Evolutionary conservation across 1,284 basidiomycete genomes (phyloP).

Genomic region (Cerrena zonata): DNA sequence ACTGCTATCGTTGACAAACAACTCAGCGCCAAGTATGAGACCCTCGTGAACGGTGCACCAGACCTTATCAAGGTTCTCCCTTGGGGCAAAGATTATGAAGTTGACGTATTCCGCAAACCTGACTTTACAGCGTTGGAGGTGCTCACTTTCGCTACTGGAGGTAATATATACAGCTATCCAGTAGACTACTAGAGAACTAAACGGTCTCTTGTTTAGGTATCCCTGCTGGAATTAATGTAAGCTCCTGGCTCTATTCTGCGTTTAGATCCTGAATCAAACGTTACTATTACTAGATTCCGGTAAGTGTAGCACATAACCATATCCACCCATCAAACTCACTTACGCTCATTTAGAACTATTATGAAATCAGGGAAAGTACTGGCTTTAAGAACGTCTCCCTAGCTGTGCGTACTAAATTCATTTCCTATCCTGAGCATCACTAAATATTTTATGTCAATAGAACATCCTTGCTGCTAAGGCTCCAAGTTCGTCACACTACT

Average conservation of each 20-base stretch:
- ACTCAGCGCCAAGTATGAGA: conserved; percentile 75
- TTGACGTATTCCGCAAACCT: conserved; percentile 76
- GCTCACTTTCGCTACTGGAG: conserved; percentile 74
- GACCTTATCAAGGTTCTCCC: conserved; percentile 74
- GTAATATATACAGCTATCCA: too few species aligned
- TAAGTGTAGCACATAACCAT: conserved; percentile 30
- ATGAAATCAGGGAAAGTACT: conserved; percentile 69
- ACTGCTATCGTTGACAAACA: conserved; percentile 82
- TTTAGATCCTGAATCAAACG: neutral
- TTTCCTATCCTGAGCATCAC: neutral
- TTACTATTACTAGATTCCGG: conserved; percentile 50
- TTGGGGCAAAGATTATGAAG: conserved; percentile 80
- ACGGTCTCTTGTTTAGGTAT: conserved; percentile 45
- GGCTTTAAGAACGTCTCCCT: conserved; percentile 83
- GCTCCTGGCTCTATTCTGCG: conserved; percentile 14
- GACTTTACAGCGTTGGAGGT: conserved; percentile 82
- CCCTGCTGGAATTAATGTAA: conserved; percentile 76
- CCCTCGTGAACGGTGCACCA: conserved; percentile 67
- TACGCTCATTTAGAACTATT: conserved; percentile 68
- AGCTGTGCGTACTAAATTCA: conserved; percentile 51
- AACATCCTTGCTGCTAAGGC: conserved; percentile 81
- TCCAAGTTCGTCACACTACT: conserved; percentile 63
- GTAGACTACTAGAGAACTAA: neutral
- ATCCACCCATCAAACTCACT: too few species aligned
- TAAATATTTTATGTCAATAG: conserved; percentile 24